phyloP scores from a whole-genome alignment of 768 basidiomycete genomes.

The Phlebiopsis flavidoalba region DNA sequence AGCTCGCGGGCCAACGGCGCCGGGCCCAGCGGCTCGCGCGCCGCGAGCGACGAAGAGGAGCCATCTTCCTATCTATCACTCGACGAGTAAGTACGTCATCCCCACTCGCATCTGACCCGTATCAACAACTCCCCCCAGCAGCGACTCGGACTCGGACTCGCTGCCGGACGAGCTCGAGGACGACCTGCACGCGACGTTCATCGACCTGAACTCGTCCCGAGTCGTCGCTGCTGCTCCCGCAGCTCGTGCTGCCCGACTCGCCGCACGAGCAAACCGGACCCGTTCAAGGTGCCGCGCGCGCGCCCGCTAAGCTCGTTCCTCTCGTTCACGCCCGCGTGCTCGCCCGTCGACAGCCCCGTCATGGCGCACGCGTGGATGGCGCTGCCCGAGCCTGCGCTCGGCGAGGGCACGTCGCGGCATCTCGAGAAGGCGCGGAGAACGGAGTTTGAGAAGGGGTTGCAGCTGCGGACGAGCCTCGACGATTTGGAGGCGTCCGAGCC shows the following conservation, averaged over 20 bases:
- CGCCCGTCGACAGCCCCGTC: conserved; percentile 18
- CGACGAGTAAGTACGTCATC: conserved; percentile 11
- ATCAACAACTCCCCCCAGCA: not conserved
- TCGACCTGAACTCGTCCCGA: conserved; percentile 1
- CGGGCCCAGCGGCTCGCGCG: no score
- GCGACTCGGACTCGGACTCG: conserved; percentile 8
- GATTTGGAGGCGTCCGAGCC: not conserved
- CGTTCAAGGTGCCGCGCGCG: not conserved
- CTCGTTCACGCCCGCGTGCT: conserved; percentile 14
- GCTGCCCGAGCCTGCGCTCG: not conserved
- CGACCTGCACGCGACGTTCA: conserved; percentile 6
- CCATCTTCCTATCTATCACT: conserved; percentile 8
- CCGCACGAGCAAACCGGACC: not conserved
- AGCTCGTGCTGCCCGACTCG: not conserved
- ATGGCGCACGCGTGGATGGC: conserved; percentile 9
- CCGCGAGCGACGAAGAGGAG: not conserved
- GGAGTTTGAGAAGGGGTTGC: not conserved
- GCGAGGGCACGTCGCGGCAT: not conserved
- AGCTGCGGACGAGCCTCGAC: not conserved
- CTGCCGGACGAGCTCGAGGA: conserved; percentile 7
- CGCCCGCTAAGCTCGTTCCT: conserved; percentile 13
- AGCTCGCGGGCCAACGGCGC: not conserved
- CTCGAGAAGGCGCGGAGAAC: not conserved
- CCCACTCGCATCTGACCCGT: not conserved
- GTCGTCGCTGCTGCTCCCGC: not conserved